Base-by-base conservation (phyloP, 2,329 filamentous ascomycete species). In the Colletotrichum cuscutae region DNA sequence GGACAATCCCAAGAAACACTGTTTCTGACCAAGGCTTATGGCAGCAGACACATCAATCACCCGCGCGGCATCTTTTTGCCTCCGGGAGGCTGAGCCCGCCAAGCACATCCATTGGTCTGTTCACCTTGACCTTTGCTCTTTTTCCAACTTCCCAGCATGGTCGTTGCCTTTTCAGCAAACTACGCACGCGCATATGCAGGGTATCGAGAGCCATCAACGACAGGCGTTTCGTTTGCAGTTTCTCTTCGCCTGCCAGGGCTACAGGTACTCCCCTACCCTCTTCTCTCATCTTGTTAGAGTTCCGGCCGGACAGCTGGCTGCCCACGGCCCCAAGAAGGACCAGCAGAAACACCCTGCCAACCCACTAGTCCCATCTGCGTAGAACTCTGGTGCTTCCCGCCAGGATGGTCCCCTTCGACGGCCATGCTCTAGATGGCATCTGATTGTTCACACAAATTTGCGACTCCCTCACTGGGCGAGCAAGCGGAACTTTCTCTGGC, bases 21-120 rank as follows among this genome's bases (percentile, higher is more conserved):
- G 54, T 59, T 59, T 69, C 59, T 69, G 65, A 72, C 65, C 54
- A 69, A 72, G 7, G 65, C 65, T 72, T 72, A 72, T 54, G 65
- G 58, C 59, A 72, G 54, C 53, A 64, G 24, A 69, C 37, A 60
- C 54, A 54, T 22, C 30, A 32, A 58, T 46, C 59, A 66, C 70
- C 59, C 53, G 70, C 59, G 61, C 70, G 65, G 65, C 32, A 64
- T 30, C 59, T 60, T 69, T 60, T 56, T 69, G 49, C 54, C 37
- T 64, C 70, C 65, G 65, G 26, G 60, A 54, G 70, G 70, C 65
- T 64, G 65, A 69, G 70, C 37, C 53, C 28, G 70, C 65, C 65
- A 42, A 69, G 65, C 53, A 53, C 59, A 35, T 59, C 68, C 42
- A 60, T 59, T 65, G 54, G 59, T 42, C 46, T 56, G 24, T 65